A percentile compares a stretch with the other conserved stretches of the same genome.
phyloP scores from a whole-genome alignment of 441 rosid genomes.

The Melastoma candidum region DNA sequence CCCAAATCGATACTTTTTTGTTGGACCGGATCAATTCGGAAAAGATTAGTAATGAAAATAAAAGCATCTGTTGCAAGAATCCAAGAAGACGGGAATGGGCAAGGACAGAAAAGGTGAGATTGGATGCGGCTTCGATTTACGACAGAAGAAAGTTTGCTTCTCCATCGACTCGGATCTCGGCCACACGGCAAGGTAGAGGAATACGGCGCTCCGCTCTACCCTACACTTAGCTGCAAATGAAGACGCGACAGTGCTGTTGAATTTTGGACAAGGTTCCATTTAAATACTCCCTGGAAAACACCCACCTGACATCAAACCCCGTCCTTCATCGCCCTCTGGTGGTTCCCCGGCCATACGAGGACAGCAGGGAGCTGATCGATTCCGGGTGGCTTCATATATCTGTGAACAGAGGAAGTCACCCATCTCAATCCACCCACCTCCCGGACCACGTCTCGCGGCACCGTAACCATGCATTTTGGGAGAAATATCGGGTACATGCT shows the following conservation, averaged over 20 bases:
- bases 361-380: constrained; percentile 81
- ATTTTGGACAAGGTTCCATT: constrained; percentile 56
- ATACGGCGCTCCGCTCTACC: constrained; percentile 47
- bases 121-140: constrained; percentile 62
- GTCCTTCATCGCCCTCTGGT: constrained; percentile 46
- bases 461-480: too few relatives aligned
- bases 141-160: constrained; percentile 56
- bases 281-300: constrained; percentile 38
- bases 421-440: background rate
- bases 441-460: too few relatives aligned
- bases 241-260: constrained; percentile 36
- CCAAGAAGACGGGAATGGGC: constrained; percentile 47
- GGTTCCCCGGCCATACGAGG: constrained; percentile 50
- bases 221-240: constrained; percentile 49
- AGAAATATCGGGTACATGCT: too few relatives aligned
- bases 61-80: constrained; percentile 32
- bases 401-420: constrained; percentile 27
- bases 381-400: constrained; percentile 58
- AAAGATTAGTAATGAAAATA: too few relatives aligned
- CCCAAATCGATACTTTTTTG: too few relatives aligned
- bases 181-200: constrained; percentile 54
- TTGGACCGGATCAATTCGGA: too few relatives aligned
- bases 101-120: constrained; percentile 31
- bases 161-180: constrained; percentile 43
- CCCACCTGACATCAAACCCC: constrained; percentile 53